Conservation (phyloP, 768 basidiomycete species). For the Filobasidium wieringae region DNA sequence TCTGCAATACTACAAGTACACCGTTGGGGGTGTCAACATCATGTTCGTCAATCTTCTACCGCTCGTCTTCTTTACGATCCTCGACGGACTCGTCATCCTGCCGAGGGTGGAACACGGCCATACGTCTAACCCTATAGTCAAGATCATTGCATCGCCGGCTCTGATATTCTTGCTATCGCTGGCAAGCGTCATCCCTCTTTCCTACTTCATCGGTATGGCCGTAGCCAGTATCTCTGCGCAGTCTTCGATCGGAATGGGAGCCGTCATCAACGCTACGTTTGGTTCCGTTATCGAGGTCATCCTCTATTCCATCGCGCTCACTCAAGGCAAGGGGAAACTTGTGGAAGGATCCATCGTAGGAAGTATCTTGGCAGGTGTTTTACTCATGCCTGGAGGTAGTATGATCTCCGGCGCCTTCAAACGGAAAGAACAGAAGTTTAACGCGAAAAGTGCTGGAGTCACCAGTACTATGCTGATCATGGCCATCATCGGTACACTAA, state of each 20-base stretch:
- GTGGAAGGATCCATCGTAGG: slow-evolving; percentile 97
- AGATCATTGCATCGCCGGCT: slow-evolving; percentile 57
- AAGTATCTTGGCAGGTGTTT: slow-evolving; percentile 82
- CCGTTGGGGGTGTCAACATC: slow-evolving; percentile 95
- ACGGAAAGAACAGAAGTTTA: slow-evolving; percentile 93
- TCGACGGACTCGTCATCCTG: slow-evolving; percentile 75
- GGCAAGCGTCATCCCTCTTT: slow-evolving; percentile 85
- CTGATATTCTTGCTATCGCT: slow-evolving; percentile 75
- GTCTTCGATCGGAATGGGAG: slow-evolving; percentile 97
- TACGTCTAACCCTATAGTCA: slow-evolving; percentile 54
- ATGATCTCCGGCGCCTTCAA: slow-evolving; percentile 84
- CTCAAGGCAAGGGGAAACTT: slow-evolving; percentile 78
- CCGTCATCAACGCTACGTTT: slow-evolving; percentile 97
- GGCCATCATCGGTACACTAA: slow-evolving; percentile 92
- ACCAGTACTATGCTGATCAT: slow-evolving; percentile 99
- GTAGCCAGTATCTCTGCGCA: slow-evolving; percentile 98
- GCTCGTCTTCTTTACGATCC: slow-evolving; percentile 88
- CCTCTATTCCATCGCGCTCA: slow-evolving; percentile 77
- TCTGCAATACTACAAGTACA: slow-evolving; percentile 94
- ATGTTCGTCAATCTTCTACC: slow-evolving; percentile 90
- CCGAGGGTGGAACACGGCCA: slow-evolving; percentile 56
- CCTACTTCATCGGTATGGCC: slow-evolving; percentile 99
- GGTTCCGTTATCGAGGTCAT: slow-evolving; percentile 97
- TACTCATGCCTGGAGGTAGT: slow-evolving; percentile 91
- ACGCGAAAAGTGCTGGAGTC: slow-evolving; percentile 96